phyloP scores from a whole-genome alignment of 805 yeast species.

The Allodekkera sacchari region DNA sequence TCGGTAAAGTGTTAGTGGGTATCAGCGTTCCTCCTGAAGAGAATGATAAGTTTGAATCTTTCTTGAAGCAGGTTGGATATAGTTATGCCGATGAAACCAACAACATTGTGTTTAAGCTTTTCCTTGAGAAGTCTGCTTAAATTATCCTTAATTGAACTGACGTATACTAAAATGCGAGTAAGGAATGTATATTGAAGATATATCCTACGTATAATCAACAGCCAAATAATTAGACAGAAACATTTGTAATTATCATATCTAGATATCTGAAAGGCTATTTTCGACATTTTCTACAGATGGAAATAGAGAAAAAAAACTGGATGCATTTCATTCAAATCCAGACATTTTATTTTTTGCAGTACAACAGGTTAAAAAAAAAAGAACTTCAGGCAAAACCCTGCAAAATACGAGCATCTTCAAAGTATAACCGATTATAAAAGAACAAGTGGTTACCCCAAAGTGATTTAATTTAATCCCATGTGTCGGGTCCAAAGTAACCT shows the following conservation, averaged over 20 bases:
- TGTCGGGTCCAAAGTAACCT: slow-evolving; percentile 5
- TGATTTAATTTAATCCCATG: slow-evolving; percentile 2
- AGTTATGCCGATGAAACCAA: slow-evolving; percentile 73
- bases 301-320: too few relatives aligned
- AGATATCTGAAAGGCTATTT: too few relatives aligned
- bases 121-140: slow-evolving; percentile 41
- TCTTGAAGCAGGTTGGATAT: slow-evolving; percentile 69
- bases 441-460: too few relatives aligned
- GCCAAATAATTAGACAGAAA: background rate
- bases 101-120: slow-evolving; percentile 77
- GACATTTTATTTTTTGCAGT: too few relatives aligned
- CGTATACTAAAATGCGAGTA: background rate
- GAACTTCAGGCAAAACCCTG: too few relatives aligned
- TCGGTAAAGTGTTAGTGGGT: slow-evolving; percentile 89
- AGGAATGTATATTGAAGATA: slow-evolving; percentile 1
- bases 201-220: slow-evolving; percentile 3
- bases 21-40: slow-evolving; percentile 73
- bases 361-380: too few relatives aligned
- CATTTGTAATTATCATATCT: too few relatives aligned
- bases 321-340: too few relatives aligned
- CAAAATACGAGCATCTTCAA: too few relatives aligned
- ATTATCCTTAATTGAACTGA: background rate
- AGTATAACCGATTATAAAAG: too few relatives aligned
- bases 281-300: too few relatives aligned
- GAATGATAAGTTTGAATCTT: slow-evolving; percentile 53